Conservation (phyloP, 352 stramenopile genomes). For the Phytopythium ostracodes region DNA sequence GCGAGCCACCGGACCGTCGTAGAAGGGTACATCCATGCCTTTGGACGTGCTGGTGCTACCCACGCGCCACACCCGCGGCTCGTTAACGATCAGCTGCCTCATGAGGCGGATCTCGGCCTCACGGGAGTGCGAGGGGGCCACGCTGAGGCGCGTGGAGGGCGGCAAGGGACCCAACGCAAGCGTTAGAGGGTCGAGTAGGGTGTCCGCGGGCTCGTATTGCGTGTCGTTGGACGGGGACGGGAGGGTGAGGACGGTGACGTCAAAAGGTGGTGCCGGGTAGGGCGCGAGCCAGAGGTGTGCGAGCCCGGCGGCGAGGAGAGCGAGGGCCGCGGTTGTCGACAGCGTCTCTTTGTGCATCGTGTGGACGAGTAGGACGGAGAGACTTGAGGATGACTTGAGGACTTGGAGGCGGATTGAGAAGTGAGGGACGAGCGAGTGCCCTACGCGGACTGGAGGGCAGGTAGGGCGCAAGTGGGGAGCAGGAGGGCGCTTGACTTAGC, state of each 20-base stretch:
- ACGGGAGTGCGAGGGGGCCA: slow-evolving; percentile 13
- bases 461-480: too few relatives aligned
- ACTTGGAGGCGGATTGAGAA: background rate
- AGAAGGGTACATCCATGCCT: slow-evolving; percentile 13
- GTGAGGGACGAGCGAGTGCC: too few relatives aligned
- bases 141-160: slow-evolving; percentile 8
- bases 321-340: background rate
- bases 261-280: background rate
- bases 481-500: too few relatives aligned
- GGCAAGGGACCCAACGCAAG: background rate
- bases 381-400: background rate
- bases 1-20: slow-evolving; percentile 24
- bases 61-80: slow-evolving; percentile 22
- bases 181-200: background rate
- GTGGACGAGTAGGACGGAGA: background rate
- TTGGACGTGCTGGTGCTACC: background rate
- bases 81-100: slow-evolving; percentile 22
- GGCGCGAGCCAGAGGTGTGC: background rate
- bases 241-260: too few relatives aligned
- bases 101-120: slow-evolving; percentile 16
- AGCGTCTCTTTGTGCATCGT: background rate
- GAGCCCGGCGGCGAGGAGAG: background rate
- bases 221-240: background rate
- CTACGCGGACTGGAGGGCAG: too few relatives aligned
- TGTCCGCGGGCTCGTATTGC: too few relatives aligned